Evolutionary conservation across 2,329 filamentous ascomycete species (phyloP).

Genomic region (Fusarium scirpi): DNA sequence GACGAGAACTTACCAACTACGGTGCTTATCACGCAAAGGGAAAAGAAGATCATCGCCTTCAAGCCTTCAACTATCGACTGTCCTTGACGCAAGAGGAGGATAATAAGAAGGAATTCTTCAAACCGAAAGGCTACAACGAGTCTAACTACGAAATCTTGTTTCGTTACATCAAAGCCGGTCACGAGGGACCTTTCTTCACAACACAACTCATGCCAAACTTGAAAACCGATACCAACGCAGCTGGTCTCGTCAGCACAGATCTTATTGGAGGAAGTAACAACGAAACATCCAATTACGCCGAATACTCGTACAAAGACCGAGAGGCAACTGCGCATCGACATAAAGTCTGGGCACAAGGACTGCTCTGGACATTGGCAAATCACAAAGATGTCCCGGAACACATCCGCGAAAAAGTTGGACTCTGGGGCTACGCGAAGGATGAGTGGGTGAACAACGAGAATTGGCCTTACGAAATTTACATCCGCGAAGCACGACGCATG

Average conservation of each 20-base stretch:
- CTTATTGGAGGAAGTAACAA: conserved; percentile 31
- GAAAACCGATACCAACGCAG: conserved; percentile 33
- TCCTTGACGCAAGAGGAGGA: conserved; percentile 7
- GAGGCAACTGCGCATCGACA: conserved; percentile 2
- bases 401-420: background rate
- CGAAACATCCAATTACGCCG: conserved; percentile 25
- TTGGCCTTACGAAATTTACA: conserved; percentile 33
- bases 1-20: background rate
- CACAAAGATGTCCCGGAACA: conserved; percentile 10
- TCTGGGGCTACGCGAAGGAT: conserved; percentile 34
- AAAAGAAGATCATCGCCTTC: conserved; percentile 31
- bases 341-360: conserved; percentile 28
- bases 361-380: conserved; percentile 30
- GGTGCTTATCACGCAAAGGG: background rate
- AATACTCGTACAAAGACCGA: conserved; percentile 26
- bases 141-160: conserved; percentile 28
- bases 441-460: conserved; percentile 20
- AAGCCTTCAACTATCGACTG: conserved; percentile 35
- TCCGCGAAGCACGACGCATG: conserved; percentile 33
- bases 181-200: conserved; percentile 21
- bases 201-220: conserved; percentile 32
- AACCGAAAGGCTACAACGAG: conserved; percentile 28
- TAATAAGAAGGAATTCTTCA: conserved; percentile 29
- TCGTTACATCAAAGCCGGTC: conserved; percentile 27
- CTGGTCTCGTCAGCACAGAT: conserved; percentile 33